Evolutionary conservation across 2,329 filamentous ascomycete genomes (phyloP).

Genomic region (Sclerotinia glacialis): DNA sequence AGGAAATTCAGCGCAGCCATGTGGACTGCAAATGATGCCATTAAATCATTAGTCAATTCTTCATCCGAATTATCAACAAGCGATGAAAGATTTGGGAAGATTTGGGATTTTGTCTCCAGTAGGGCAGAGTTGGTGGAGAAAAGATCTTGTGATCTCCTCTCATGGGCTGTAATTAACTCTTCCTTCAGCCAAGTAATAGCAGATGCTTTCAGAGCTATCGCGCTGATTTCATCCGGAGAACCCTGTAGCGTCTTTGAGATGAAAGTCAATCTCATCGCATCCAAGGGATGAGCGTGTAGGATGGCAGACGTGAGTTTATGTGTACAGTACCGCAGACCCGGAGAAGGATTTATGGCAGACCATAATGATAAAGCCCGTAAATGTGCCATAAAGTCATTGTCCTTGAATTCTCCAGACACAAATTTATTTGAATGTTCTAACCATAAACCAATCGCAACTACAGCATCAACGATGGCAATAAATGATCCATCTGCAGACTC

Average conservation of each 20-base stretch:
- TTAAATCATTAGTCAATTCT: slow-evolving; percentile 52
- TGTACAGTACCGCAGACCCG: slow-evolving; percentile 40
- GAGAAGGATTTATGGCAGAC: slow-evolving; percentile 42
- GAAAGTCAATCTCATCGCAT: slow-evolving; percentile 57
- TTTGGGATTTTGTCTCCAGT: slow-evolving; percentile 57
- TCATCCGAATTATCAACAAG: slow-evolving; percentile 45
- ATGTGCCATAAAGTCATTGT: slow-evolving; percentile 54
- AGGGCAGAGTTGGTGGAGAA: slow-evolving; percentile 56
- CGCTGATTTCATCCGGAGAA: slow-evolving; percentile 48
- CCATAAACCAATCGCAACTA: slow-evolving; percentile 59
- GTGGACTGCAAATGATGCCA: slow-evolving; percentile 52
- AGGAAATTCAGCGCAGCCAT: slow-evolving; percentile 61
- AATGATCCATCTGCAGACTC: slow-evolving; percentile 47
- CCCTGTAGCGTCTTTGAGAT: slow-evolving; percentile 64
- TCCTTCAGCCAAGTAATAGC: slow-evolving; percentile 63
- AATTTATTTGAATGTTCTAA: slow-evolving; percentile 52
- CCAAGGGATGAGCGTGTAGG: slow-evolving; percentile 56
- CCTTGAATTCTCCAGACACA: slow-evolving; percentile 39
- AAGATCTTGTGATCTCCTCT: slow-evolving; percentile 38
- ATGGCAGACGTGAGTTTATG: slow-evolving; percentile 41
- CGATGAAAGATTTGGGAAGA: slow-evolving; percentile 57
- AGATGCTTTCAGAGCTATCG: slow-evolving; percentile 59
- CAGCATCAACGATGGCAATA: slow-evolving; percentile 55
- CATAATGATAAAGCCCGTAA: slow-evolving; percentile 48
- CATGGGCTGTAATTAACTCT: slow-evolving; percentile 50